phyloP scores from a whole-genome alignment of 345 rosid genomes.

The Eucalyptus regnans region DNA sequence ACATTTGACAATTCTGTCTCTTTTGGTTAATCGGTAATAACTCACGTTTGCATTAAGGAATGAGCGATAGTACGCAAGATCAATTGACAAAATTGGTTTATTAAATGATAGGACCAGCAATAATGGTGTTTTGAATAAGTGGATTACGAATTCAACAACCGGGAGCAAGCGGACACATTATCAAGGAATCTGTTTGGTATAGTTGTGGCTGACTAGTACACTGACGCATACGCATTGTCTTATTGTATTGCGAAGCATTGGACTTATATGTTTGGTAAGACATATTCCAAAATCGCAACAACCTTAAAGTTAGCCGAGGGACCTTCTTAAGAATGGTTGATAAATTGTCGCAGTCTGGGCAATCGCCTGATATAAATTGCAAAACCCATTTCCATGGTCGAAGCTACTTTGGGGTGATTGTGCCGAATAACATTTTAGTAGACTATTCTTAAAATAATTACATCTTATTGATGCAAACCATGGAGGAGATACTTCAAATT shows the following conservation, averaged over 20 bases:
- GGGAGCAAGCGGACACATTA: fast-evolving
- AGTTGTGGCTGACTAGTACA: fast-evolving
- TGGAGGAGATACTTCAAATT: not conserved
- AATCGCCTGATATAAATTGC: fast-evolving
- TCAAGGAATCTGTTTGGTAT: fast-evolving
- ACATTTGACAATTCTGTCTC: fast-evolving
- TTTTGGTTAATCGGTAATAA: fast-evolving
- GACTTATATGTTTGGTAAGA: not conserved
- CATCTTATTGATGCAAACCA: not conserved
- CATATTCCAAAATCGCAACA: fast-evolving
- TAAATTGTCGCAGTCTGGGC: fast-evolving
- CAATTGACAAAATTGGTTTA: not conserved
- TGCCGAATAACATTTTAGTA: not conserved
- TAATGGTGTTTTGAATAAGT: no score
- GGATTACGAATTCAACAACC: not conserved
- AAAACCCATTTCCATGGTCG: not conserved
- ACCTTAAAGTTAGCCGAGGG: fast-evolving
- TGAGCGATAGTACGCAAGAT: fast-evolving
- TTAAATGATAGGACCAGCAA: fast-evolving
- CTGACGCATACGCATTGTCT: fast-evolving
- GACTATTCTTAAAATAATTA: not conserved
- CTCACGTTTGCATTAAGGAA: not conserved
- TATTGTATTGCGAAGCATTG: fast-evolving
- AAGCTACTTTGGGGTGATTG: fast-evolving
- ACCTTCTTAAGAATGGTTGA: not conserved